phyloP scores from a whole-genome alignment of 2,329 filamentous ascomycete species.

The Penicillium sclerotigenum region DNA sequence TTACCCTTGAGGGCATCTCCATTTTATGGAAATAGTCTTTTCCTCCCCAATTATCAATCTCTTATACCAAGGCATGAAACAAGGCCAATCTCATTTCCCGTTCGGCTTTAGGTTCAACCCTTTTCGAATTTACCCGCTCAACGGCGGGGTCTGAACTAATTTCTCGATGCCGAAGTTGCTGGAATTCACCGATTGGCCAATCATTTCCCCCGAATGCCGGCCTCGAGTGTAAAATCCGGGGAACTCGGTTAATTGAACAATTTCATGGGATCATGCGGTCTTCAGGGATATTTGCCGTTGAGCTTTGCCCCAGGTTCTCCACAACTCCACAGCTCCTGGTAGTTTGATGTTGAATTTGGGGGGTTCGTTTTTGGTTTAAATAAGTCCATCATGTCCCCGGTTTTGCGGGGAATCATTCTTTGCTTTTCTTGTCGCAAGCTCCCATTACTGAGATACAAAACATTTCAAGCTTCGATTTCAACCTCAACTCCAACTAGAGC shows the following conservation, averaged over 20 bases:
- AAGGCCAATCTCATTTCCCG: neutral
- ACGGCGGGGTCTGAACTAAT: neutral
- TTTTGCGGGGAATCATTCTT: slow-evolving; percentile 3
- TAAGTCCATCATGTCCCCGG: neutral
- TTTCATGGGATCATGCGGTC: neutral
- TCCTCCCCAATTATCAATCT: neutral
- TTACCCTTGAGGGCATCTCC: neutral
- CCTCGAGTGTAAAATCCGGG: neutral
- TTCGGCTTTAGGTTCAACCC: neutral
- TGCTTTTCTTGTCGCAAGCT: neutral
- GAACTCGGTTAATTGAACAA: slow-evolving; percentile 8
- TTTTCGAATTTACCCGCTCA: neutral
- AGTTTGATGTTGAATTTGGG: neutral
- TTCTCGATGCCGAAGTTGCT: neutral
- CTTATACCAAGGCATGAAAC: neutral
- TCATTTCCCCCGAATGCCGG: neutral
- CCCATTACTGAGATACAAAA: neutral
- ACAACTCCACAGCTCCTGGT: neutral
- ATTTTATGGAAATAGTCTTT: too few relatives aligned
- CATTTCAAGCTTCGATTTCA: neutral
- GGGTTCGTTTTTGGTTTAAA: neutral
- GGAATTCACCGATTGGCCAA: slow-evolving; percentile 4
- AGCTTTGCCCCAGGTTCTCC: slow-evolving; percentile 8
- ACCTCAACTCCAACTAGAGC: neutral
- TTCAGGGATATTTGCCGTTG: neutral